These are phyloP conservation scores for Tausonia pullulans DNA, from an alignment of 1,284 basidiomycete genomes.

Conservation along the genomic window DNA sequence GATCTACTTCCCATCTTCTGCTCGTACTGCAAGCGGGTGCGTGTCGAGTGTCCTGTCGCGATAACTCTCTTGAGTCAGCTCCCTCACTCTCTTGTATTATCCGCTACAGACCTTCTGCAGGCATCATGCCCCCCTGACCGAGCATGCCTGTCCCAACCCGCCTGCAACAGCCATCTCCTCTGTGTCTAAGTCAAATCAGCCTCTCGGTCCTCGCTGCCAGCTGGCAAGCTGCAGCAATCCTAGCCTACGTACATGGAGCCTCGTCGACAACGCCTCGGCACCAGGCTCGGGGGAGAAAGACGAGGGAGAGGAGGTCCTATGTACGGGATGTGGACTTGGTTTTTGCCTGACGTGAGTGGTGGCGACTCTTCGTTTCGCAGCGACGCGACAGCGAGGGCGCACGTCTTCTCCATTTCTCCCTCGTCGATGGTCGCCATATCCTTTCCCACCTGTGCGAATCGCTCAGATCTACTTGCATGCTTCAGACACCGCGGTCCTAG, in stretches of 20 bases:
- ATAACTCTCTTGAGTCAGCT: not conserved
- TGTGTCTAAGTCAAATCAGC: no score
- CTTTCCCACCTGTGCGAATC: no score
- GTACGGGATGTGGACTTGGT: not conserved
- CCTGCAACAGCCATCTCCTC: not conserved
- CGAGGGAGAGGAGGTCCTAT: constrained; percentile 2
- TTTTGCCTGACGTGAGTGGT: not conserved
- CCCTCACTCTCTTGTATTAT: not conserved
- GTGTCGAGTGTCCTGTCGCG: not conserved
- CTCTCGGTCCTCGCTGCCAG: not conserved
- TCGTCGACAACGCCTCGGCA: not conserved
- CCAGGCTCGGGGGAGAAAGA: not conserved
- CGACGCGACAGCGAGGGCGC: not conserved
- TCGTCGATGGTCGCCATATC: not conserved
- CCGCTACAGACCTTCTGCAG: not conserved
- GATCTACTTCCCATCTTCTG: not conserved
- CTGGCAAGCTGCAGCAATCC: not conserved
- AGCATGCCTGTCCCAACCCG: not conserved
- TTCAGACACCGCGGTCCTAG: not conserved
- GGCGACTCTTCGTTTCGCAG: not conserved
- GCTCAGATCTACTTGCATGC: no score
- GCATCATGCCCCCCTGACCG: not conserved
- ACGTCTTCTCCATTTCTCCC: not conserved
- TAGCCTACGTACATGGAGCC: not conserved
- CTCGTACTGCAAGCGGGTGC: not conserved